Evolutionary conservation across 2,329 filamentous ascomycete species (phyloP).

Genomic region (Uncinocarpus reesii): DNA sequence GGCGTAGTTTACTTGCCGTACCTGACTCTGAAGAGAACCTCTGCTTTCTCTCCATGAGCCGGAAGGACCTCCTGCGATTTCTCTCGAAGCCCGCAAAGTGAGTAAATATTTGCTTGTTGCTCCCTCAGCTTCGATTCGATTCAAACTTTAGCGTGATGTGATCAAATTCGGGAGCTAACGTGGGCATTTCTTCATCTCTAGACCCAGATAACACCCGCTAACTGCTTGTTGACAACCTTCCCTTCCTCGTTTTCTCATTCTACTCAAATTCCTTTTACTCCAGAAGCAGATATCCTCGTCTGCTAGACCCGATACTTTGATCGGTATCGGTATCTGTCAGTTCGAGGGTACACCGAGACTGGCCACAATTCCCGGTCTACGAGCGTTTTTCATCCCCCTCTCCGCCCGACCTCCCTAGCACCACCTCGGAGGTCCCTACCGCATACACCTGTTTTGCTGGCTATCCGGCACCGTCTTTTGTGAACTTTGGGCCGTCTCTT

Average conservation of each 20-base stretch:
- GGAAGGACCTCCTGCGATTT: conserved; percentile 80
- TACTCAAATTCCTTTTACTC: conserved; percentile 14
- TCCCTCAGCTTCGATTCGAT: not conserved
- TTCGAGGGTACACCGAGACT: conserved; percentile 50
- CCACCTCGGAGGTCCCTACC: conserved; percentile 45
- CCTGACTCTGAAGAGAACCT: conserved; percentile 22
- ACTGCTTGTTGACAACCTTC: conserved; percentile 16
- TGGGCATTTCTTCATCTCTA: conserved; percentile 26
- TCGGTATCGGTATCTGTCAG: conserved; percentile 75
- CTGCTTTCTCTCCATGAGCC: conserved; percentile 65
- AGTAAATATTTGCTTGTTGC: conserved; percentile 28
- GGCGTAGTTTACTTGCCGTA: conserved; percentile 13
- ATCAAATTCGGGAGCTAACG: conserved; percentile 6
- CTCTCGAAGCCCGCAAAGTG: conserved; percentile 92
- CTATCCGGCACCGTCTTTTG: conserved; percentile 55
- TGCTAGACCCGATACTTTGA: conserved; percentile 74
- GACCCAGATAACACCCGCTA: conserved; percentile 53
- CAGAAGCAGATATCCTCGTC: conserved; percentile 56
- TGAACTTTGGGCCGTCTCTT: conserved; percentile 75
- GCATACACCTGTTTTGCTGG: conserved; percentile 49
- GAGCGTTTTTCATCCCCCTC: conserved; percentile 71
- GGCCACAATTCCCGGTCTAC: conserved; percentile 77
- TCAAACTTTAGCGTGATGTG: too few species aligned
- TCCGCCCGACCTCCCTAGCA: conserved; percentile 86
- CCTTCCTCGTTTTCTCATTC: conserved; percentile 19